These are phyloP conservation scores for Adansonia digitata DNA, from an alignment of 345 rosid genomes.

Conservation along the genomic window DNA sequence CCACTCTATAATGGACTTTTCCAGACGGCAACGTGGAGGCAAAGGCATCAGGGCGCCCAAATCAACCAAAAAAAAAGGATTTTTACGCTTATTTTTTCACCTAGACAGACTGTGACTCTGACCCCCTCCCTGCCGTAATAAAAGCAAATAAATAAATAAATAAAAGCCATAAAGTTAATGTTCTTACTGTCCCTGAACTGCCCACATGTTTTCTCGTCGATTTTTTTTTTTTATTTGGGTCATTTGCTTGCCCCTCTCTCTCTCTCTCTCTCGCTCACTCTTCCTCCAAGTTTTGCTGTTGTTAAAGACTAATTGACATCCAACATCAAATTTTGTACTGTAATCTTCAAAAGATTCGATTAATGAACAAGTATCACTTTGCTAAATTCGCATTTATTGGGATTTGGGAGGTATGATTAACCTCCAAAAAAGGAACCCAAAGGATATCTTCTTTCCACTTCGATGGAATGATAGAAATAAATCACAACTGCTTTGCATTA, in stretches of 20 bases:
- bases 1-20: constrained; percentile 5
- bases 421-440: neutral
- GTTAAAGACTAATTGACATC: neutral
- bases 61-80: constrained; percentile 11
- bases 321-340: neutral
- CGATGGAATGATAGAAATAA: too few species aligned
- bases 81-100: neutral
- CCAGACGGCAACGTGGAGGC: constrained; percentile 11
- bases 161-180: neutral
- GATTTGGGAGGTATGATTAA: neutral
- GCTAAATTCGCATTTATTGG: neutral
- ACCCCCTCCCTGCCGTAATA: constrained; percentile 5
- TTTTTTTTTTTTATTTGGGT: too few species aligned
- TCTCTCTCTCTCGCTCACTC: too few species aligned
- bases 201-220: constrained; percentile 4
- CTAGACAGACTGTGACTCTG: neutral
- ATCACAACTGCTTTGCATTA: too few species aligned
- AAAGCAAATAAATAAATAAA: neutral
- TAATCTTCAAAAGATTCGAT: neutral
- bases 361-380: neutral
- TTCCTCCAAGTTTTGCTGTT: too few species aligned
- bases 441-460: neutral
- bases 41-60: neutral
- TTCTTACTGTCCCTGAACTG: neutral
- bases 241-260: too few species aligned